Base-by-base conservation (phyloP, 73 alveolate genomes). In the Tetrahymena elliotti region DNA sequence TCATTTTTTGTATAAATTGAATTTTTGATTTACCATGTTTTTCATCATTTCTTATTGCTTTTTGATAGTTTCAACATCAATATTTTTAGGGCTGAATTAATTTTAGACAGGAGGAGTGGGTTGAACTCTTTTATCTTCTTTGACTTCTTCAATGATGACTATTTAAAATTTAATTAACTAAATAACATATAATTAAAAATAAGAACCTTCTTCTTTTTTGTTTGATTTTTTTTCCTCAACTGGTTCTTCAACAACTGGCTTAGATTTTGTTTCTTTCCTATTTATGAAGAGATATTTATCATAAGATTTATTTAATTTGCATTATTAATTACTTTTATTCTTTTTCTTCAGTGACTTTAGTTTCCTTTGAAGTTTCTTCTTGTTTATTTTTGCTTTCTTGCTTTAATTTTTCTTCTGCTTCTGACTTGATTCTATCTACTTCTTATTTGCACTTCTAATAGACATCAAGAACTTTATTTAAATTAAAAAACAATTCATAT, bases 381-480 rank as follows among this genome's bases (percentile, higher is more conserved):
- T 94, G 53, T 40, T 40, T 94, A 68, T 95, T 95, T 31, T 96
- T 96, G 83, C 39, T 95, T 40, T 94, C 52, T 93, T 96, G 93
- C 93, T 96, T 96, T 22, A 40, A 40, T 93, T 95, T 95, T 34
- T 96, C 95, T 93, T 96, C 93, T 53, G 53, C 94, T 35, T 93
- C 95, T 93, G 84, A 93, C 22, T 93, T 88, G 41, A 95, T 96
- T 93, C 95, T 96, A 83, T 95, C 93, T 93, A 95, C 96, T 88
- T 93, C 95, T 94, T 52, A 94, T 40, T 97, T 95, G 82, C 96
- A 95, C 82, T 96, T 94, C 35, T 94, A 52, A 88, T 94, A 83
- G 31, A 96, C 96, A 84, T 96, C 98, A 92, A 93, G 94, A 47
- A 93, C 88, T 54, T 54, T 53, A 93, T 96, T 96, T 93, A 95